phyloP scores from a whole-genome alignment of 345 rosid genomes.

The Hevea brasiliensis region DNA sequence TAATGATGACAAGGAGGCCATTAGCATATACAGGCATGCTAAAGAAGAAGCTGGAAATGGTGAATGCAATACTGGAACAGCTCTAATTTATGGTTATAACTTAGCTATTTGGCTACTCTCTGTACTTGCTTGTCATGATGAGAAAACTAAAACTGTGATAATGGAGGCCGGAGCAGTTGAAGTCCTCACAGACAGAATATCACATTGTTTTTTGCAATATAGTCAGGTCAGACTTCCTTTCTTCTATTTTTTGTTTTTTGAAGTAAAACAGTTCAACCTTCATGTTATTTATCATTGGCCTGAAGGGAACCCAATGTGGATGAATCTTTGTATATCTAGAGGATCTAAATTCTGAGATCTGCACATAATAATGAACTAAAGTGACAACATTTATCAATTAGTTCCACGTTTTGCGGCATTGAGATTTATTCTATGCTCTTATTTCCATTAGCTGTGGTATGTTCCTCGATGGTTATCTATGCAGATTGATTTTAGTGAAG shows the following conservation, averaged over 20 bases:
- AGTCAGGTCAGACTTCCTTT: slow-evolving; percentile 57
- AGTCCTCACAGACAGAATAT: slow-evolving; percentile 76
- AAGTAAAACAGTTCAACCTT: neutral
- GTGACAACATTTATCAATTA: neutral
- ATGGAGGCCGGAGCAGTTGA: slow-evolving; percentile 95
- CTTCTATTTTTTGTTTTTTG: slow-evolving; percentile 9
- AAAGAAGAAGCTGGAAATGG: slow-evolving; percentile 52
- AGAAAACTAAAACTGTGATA: slow-evolving; percentile 67
- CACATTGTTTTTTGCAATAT: slow-evolving; percentile 52
- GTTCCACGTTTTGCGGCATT: neutral
- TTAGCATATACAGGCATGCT: slow-evolving; percentile 60
- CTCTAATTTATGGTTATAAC: slow-evolving; percentile 65
- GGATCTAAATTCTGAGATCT: neutral
- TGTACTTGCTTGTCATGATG: slow-evolving; percentile 89
- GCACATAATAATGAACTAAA: neutral
- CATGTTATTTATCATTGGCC: slow-evolving; percentile 3
- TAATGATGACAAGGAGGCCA: slow-evolving; percentile 48
- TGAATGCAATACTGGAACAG: slow-evolving; percentile 47
- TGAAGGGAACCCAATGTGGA: neutral
- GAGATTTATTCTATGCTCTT: neutral
- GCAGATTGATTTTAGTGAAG: slow-evolving; percentile 88
- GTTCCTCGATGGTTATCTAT: slow-evolving; percentile 24
- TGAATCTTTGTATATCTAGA: neutral
- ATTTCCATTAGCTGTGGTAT: slow-evolving; percentile 17
- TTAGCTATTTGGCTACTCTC: slow-evolving; percentile 90